A percentile compares a stretch with the other conserved stretches of the same genome.
These are phyloP conservation scores for Tylopilus intermedius DNA, from an alignment of 768 basidiomycete genomes.

Conservation along the genomic window DNA sequence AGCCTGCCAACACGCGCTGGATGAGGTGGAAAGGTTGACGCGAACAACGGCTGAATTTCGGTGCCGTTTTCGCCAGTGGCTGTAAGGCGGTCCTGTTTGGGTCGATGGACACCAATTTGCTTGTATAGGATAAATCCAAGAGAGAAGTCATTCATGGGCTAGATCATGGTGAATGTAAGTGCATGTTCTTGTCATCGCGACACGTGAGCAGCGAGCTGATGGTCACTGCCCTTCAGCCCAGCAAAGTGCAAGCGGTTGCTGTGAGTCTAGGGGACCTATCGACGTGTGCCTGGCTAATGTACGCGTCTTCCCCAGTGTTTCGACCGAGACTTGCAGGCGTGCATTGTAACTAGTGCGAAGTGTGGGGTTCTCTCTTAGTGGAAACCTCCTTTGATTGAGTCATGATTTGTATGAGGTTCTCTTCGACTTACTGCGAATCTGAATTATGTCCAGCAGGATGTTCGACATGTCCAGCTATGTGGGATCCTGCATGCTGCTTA, in stretches of 20 bases:
- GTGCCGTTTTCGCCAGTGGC: constrained; percentile 49
- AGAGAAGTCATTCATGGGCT: constrained; percentile 53
- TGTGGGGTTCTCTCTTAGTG: constrained; percentile 56
- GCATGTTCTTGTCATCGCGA: neutral
- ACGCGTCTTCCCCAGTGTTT: constrained; percentile 34
- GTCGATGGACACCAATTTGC: constrained; percentile 45
- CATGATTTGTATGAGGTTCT: constrained; percentile 25
- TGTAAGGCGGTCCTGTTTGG: constrained; percentile 58
- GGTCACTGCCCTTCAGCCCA: constrained; percentile 21
- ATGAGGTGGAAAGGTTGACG: too few species aligned
- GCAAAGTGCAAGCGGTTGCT: constrained; percentile 30
- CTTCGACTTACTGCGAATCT: constrained; percentile 6
- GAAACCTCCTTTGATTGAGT: constrained; percentile 31
- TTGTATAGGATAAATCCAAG: constrained; percentile 60
- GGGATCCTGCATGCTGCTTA: constrained; percentile 31
- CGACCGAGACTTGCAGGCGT: constrained; percentile 37
- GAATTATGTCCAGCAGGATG: constrained; percentile 2
- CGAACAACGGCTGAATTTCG: constrained; percentile 35
- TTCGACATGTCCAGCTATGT: constrained; percentile 15
- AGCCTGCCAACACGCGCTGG: too few species aligned
- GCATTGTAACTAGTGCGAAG: constrained; percentile 55
- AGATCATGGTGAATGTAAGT: constrained; percentile 56
- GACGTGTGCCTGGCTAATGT: constrained; percentile 23
- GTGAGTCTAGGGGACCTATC: constrained; percentile 20
- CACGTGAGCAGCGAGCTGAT: constrained; percentile 7